Base-by-base conservation (phyloP, 176 grass and related monocot genomes). In the Raddia guianensis region DNA sequence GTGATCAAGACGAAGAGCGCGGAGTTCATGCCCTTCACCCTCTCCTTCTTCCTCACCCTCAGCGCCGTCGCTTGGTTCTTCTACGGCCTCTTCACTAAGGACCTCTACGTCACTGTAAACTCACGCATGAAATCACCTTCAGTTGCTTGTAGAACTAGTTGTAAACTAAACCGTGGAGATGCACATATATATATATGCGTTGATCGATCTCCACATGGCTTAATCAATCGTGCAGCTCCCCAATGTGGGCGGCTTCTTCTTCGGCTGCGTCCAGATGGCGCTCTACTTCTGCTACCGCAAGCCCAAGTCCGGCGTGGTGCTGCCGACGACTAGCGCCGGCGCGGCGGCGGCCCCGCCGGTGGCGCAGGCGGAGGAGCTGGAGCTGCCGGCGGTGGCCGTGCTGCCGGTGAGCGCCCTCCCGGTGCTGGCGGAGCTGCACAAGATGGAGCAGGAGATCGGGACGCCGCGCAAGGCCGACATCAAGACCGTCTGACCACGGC, bases 1-100 rank as follows among this genome's bases (percentile, higher is more conserved):
- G 95, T 97, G 73, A 87, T 97, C 46, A 84, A 74, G 54, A 97
- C 89, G 1, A 97, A 87, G 81, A 97, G 95, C 49, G 91, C 91
- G 0, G 95, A 97, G 85, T 97, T 87, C 92, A 92, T 97, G 95
- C 95, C 95, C 43, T 89, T 94, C 59, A 80, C 79, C 16, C 95
- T 94, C 11, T 94, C 95, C 70, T 82, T 84, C 74, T 96, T 96
- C 85, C 93, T 96, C 82, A 92, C 90, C 19, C 47, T 88, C 61
- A 96, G 93, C 64, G 93, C 93, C 56, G 72, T 96, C 84, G 79
- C 85, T 0, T 96, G 93, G 93, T 89, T 91, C 84, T 83, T 92
- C 57, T 92, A 96, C 65, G 90, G 93, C 34, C 82, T 89, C 76
- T 88, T 96, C 87, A 92, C 85, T 56, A 71, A 90, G 16, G 93